Conservation (phyloP, 495 filamentous ascomycete species). For the Neurospora tetrasperma region DNA sequence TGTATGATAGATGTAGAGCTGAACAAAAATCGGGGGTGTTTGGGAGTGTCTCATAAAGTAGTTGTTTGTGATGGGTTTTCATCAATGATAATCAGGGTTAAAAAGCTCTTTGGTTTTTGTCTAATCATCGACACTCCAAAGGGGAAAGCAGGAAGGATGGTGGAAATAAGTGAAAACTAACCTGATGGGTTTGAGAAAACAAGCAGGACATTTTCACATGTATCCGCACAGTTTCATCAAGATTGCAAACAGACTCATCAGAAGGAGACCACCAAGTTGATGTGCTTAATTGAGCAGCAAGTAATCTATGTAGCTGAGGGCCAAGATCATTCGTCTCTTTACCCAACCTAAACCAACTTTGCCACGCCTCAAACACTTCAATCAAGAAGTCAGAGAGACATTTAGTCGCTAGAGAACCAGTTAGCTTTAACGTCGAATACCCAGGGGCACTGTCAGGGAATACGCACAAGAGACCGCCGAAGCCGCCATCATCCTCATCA, state of each 20-base stretch:
- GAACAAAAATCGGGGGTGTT: constrained; percentile 6
- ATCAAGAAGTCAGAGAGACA: constrained; percentile 14
- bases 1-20: constrained; percentile 8
- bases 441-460: background rate
- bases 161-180: constrained; percentile 24
- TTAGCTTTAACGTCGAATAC: constrained; percentile 8
- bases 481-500: constrained; percentile 45
- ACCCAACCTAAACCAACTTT: constrained; percentile 28
- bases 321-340: constrained; percentile 24
- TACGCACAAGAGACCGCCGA: constrained; percentile 63
- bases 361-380: constrained; percentile 23
- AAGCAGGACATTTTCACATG: background rate
- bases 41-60: constrained; percentile 38
- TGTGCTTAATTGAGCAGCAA: constrained; percentile 34
- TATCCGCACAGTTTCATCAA: background rate
- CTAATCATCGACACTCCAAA: constrained; percentile 40
- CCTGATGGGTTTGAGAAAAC: constrained; percentile 21
- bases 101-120: constrained; percentile 43
- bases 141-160: background rate
- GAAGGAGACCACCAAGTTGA: constrained; percentile 19
- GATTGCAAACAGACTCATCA: constrained; percentile 7
- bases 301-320: constrained; percentile 34
- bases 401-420: constrained; percentile 33
- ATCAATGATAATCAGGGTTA: constrained; percentile 41
- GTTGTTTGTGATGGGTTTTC: constrained; percentile 35